Percentiles rank a stretch among this genome's conserved stretches.
Conservation (phyloP, 1,139 yeast genomes). For the Meyerozyma sp. region DNA sequence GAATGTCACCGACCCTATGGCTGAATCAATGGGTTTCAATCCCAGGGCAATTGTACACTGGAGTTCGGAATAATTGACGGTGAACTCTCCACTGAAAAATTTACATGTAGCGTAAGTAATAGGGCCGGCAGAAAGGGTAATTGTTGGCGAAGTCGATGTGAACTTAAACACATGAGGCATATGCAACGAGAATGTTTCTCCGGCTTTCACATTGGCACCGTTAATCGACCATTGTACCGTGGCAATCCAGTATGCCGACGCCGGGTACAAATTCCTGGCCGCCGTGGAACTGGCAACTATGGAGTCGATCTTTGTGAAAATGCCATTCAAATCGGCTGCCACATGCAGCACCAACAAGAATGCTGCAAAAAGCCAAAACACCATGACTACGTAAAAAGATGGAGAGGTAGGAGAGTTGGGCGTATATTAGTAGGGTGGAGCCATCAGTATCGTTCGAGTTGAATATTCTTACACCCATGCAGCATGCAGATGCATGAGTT, state of each 20-base stretch:
- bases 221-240: conserved; percentile 19
- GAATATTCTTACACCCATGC: too few relatives aligned
- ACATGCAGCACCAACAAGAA: background rate
- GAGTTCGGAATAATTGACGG: conserved; percentile 18
- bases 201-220: conserved; percentile 15
- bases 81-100: conserved; percentile 17
- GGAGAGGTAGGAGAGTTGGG: background rate
- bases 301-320: background rate
- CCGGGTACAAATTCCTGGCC: conserved; percentile 11
- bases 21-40: conserved; percentile 10
- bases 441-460: background rate
- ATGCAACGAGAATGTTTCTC: conserved; percentile 28
- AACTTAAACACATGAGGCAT: conserved; percentile 30
- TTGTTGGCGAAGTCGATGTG: conserved; percentile 12
- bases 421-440: background rate
- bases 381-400: background rate
- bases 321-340: background rate
- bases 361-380: background rate
- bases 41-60: conserved; percentile 17
- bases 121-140: conserved; percentile 14
- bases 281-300: background rate
- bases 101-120: conserved; percentile 23
- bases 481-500: too few relatives aligned
- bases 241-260: conserved; percentile 17
- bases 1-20: conserved; percentile 4